Conservation (phyloP, 441 rosid species). For the Mallotus repandus region DNA sequence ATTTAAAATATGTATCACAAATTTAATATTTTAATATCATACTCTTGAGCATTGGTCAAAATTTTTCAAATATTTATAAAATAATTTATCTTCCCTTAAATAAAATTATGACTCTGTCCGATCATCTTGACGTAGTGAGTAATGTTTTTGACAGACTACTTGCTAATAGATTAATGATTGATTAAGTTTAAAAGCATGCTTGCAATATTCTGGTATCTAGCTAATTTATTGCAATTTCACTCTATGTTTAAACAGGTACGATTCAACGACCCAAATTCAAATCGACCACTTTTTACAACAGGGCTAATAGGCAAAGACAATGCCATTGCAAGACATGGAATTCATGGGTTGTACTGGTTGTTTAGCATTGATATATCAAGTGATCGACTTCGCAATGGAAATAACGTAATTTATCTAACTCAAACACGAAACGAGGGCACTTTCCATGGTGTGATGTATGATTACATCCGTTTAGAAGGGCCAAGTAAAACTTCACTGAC, state of each 20-base stretch:
- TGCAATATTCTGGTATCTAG: too few relatives aligned
- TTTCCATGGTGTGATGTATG: slow-evolving; percentile 79
- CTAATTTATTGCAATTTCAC: not conserved
- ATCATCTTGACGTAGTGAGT: too few relatives aligned
- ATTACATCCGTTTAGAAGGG: slow-evolving; percentile 89
- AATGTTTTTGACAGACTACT: too few relatives aligned
- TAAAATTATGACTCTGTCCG: too few relatives aligned
- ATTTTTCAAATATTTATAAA: too few relatives aligned
- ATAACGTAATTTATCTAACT: slow-evolving; percentile 60
- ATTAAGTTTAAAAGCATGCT: too few relatives aligned
- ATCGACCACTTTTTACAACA: slow-evolving; percentile 47
- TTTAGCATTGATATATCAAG: slow-evolving; percentile 35
- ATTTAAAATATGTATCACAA: too few relatives aligned
- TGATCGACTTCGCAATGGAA: slow-evolving; percentile 22
- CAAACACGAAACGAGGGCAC: slow-evolving; percentile 65
- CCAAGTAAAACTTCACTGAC: slow-evolving; percentile 9
- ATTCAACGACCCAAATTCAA: not conserved
- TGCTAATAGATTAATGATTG: too few relatives aligned
- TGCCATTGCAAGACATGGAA: slow-evolving; percentile 62
- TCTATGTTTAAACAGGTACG: slow-evolving; percentile 15
- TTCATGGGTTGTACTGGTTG: slow-evolving; percentile 51
- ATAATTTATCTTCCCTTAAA: too few relatives aligned
- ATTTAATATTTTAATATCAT: too few relatives aligned
- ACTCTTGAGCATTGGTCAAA: too few relatives aligned
- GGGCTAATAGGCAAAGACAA: slow-evolving; percentile 54